A percentile compares a stretch with the other conserved stretches of the same genome.
Evolutionary conservation across 352 stramenopile genomes (phyloP).

Genomic region (Phytophthora pinifolia): DNA sequence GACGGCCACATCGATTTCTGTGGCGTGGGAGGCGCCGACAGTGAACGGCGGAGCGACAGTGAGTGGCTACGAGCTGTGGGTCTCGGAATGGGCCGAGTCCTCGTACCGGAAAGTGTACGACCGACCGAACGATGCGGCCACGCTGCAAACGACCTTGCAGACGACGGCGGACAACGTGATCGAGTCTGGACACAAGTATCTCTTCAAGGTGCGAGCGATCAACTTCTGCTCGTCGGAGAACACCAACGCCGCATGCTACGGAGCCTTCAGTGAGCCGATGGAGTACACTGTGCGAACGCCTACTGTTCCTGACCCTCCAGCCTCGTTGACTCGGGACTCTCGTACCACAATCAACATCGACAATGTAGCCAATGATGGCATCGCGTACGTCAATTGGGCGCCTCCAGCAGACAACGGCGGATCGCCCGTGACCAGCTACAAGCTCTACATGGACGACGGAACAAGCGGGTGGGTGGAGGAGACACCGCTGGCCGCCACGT

Average conservation of each 20-base stretch:
- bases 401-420: slow-evolving; percentile 93
- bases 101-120: slow-evolving; percentile 93
- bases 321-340: slow-evolving; percentile 56
- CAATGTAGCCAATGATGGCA: slow-evolving; percentile 44
- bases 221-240: slow-evolving; percentile 92
- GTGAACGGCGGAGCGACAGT: slow-evolving; percentile 91
- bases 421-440: slow-evolving; percentile 89
- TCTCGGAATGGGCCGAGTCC: slow-evolving; percentile 92
- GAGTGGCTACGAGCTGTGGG: slow-evolving; percentile 95
- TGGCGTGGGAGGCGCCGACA: slow-evolving; percentile 90
- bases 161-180: slow-evolving; percentile 87
- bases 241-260: slow-evolving; percentile 77
- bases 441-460: slow-evolving; percentile 90
- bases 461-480: slow-evolving; percentile 44
- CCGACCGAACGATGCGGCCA: slow-evolving; percentile 82
- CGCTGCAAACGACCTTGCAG: slow-evolving; percentile 68
- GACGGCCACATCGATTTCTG: slow-evolving; percentile 87
- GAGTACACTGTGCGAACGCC: slow-evolving; percentile 91
- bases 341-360: slow-evolving; percentile 66
- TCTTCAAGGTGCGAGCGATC: slow-evolving; percentile 93
- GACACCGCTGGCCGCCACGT: slow-evolving; percentile 39
- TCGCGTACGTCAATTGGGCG: slow-evolving; percentile 79
- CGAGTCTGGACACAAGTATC: slow-evolving; percentile 91
- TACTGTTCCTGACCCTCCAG: slow-evolving; percentile 82
- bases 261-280: slow-evolving; percentile 85